phyloP scores from a whole-genome alignment of 805 yeast genomes.

The Metschnikowia kunwiensis region DNA sequence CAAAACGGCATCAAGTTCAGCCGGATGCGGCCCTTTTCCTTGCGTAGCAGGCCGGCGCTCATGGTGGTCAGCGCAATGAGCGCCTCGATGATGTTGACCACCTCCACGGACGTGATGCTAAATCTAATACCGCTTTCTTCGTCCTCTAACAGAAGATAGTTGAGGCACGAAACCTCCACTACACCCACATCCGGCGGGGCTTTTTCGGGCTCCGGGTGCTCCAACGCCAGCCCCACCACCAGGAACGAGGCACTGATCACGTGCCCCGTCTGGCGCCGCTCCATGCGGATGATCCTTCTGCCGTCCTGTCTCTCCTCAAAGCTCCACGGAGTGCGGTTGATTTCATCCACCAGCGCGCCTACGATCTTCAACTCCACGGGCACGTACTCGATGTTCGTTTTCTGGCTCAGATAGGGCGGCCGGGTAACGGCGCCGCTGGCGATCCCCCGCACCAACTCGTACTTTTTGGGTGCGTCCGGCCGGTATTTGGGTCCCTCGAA shows the following conservation, averaged over 20 bases:
- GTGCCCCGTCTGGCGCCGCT: slow-evolving; percentile 49
- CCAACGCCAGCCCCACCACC: slow-evolving; percentile 47
- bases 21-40: slow-evolving; percentile 64
- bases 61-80: slow-evolving; percentile 49
- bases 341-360: slow-evolving; percentile 45
- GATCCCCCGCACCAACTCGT: slow-evolving; percentile 52
- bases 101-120: slow-evolving; percentile 66
- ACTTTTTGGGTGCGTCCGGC: slow-evolving; percentile 17
- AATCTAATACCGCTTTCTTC: slow-evolving; percentile 25
- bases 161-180: slow-evolving; percentile 59
- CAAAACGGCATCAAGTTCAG: slow-evolving; percentile 66
- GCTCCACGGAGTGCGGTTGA: slow-evolving; percentile 53
- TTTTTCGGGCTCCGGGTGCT: slow-evolving; percentile 42
- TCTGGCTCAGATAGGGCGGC: slow-evolving; percentile 46
- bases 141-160: slow-evolving; percentile 36
- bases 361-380: slow-evolving; percentile 49
- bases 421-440: slow-evolving; percentile 54
- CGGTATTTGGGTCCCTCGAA: slow-evolving; percentile 7
- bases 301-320: slow-evolving; percentile 44
- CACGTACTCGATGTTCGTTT: slow-evolving; percentile 26
- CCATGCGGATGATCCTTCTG: slow-evolving; percentile 57
- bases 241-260: slow-evolving; percentile 47
- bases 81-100: slow-evolving; percentile 60
- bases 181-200: slow-evolving; percentile 43
- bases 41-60: slow-evolving; percentile 51